phyloP scores from a whole-genome alignment of 441 rosid species.

The Corymbia calophylla region DNA sequence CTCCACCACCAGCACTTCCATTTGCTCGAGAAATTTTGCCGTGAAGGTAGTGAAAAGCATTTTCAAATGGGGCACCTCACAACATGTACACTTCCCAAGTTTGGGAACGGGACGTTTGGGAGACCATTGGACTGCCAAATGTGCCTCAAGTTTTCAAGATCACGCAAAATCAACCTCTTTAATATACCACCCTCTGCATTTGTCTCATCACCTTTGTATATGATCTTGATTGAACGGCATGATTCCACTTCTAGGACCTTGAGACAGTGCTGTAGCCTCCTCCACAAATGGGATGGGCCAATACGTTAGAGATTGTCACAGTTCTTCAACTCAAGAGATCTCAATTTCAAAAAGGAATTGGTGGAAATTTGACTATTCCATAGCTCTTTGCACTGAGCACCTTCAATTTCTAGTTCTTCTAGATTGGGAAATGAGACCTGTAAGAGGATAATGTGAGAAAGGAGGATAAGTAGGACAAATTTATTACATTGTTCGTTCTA shows the following conservation, averaged over 20 bases:
- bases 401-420: rapidly evolving
- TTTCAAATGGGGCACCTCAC: neutral
- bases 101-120: neutral
- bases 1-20: neutral
- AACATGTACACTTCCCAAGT: neutral
- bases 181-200: rapidly evolving
- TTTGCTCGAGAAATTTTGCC: neutral
- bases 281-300: neutral
- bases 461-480: rapidly evolving
- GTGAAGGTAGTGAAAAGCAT: neutral
- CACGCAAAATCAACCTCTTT: neutral
- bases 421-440: no score
- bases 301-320: neutral
- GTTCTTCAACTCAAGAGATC: neutral
- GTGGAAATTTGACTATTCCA: no score
- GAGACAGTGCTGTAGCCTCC: rapidly evolving
- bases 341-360: neutral
- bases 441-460: no score
- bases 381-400: no score
- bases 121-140: rapidly evolving
- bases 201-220: rapidly evolving
- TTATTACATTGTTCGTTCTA: no score
- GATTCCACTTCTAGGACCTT: rapidly evolving
- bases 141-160: neutral
- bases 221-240: neutral